Base-by-base conservation (phyloP, 2,329 filamentous ascomycete genomes). In the Claviceps sp. region DNA sequence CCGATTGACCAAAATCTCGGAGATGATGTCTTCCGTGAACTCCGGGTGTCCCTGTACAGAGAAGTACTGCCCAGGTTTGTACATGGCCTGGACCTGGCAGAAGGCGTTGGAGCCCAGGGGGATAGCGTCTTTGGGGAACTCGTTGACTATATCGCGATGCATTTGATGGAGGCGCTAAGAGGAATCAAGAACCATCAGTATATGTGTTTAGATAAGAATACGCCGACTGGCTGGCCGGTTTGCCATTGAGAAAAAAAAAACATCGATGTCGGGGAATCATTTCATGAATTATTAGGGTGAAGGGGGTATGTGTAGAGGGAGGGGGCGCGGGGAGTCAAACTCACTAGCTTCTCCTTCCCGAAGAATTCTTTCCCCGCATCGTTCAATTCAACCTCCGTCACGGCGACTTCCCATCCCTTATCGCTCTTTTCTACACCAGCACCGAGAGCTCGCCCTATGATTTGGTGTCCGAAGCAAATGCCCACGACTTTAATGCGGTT, bases 401-500 rank as follows among this genome's bases (percentile, higher is more conserved):
- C 71, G 2, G 72, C 69, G 14, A 73, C 60, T 58, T 75, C 73
- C 71, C 72, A 74, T 1, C 70, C 70, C 17, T 62, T 64, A 1
- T 68, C 62, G 38, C 64, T 70, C 55, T 65, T 65, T 10, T 64
- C 66, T 2, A 72, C 62, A 30, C 61, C 60, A 4, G 68, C 65
- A 43, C 64, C 68, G 30, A 71, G 59, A 2, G 72, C 71, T 2
- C 72, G 62, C 1, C 67, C 73, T 37, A 75, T 57, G 30, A 75
- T 73, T 58, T 75, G 72, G 48, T 75, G 72, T 1, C 73, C 72
- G 55, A 74, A 75, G 56, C 73, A 75, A 40, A 74, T 64, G 1
- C 73, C 73, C 10, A 74, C 63, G 0, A 74, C 84, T 40, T 85
- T 78, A 63, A 96, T 88, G 57, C 82, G 61, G 5, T 64, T 67